These are phyloP conservation scores for Parastagonospora avenae DNA, from an alignment of 2,329 filamentous ascomycete genomes.

Conservation along the genomic window DNA sequence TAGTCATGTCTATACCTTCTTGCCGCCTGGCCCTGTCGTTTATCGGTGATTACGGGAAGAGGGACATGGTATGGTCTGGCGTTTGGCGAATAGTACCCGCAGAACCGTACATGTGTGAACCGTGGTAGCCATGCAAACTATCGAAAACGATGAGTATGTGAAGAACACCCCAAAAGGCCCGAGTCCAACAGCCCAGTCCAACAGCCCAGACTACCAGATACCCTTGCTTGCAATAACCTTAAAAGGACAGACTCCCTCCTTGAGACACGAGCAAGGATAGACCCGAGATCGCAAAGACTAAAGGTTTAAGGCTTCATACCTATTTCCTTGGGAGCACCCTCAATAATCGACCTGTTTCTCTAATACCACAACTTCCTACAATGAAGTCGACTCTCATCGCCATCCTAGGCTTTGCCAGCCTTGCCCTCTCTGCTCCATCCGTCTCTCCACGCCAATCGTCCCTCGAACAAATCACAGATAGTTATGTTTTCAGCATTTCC, in stretches of 20 bases:
- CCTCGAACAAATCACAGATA: constrained; percentile 46
- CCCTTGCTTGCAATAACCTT: no score
- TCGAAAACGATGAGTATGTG: no score
- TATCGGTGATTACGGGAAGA: neutral
- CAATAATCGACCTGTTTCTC: neutral
- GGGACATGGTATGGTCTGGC: no score
- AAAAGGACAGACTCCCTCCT: no score
- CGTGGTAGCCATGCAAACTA: no score
- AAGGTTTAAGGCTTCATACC: neutral
- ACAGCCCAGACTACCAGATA: no score
- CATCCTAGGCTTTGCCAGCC: neutral
- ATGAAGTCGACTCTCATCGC: constrained; percentile 1
- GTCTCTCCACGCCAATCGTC: constrained; percentile 3
- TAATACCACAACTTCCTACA: neutral
- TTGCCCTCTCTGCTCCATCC: constrained; percentile 1
- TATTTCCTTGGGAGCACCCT: neutral
- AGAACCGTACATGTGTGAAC: no score
- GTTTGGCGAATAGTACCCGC: no score
- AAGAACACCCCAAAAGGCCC: no score
- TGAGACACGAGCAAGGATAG: no score
- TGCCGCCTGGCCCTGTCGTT: neutral
- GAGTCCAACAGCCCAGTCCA: no score
- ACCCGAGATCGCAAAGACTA: neutral
- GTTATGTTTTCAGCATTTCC: constrained; percentile 53
- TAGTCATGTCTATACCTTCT: neutral